Evolutionary conservation across 345 rosid genomes (phyloP).

Genomic region (Rhodamnia rubescens): DNA sequence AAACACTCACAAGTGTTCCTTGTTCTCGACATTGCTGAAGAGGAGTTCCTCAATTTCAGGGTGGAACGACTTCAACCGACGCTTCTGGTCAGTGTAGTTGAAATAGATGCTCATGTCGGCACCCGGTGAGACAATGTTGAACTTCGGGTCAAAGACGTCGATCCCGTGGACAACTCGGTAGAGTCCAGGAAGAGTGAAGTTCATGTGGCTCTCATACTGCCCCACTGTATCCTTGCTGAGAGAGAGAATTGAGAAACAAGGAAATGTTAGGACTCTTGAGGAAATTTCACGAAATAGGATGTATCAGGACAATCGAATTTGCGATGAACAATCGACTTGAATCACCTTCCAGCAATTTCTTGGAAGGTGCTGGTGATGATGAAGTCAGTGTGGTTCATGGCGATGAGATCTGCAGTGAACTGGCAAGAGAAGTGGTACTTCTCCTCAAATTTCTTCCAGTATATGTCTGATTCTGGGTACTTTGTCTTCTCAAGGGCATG

Average conservation of each 20-base stretch:
- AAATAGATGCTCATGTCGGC: slow-evolving; percentile 75
- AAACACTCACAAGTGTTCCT: slow-evolving; percentile 56
- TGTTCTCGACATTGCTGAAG: slow-evolving; percentile 56
- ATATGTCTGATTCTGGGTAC: slow-evolving; percentile 90
- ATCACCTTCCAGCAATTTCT: slow-evolving; percentile 95
- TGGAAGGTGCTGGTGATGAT: slow-evolving; percentile 98
- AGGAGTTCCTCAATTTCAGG: slow-evolving; percentile 65
- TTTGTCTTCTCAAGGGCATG: slow-evolving; percentile 96
- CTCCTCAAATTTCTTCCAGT: slow-evolving; percentile 86
- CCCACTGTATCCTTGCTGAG: slow-evolving; percentile 74
- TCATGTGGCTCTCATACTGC: slow-evolving; percentile 80
- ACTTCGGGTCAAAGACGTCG: slow-evolving; percentile 69
- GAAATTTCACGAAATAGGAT: neutral
- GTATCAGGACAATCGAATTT: neutral
- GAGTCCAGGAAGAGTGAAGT: slow-evolving; percentile 70
- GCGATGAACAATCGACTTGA: neutral
- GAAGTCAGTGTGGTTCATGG: slow-evolving; percentile 97
- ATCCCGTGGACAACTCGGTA: slow-evolving; percentile 79
- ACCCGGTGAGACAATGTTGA: slow-evolving; percentile 87
- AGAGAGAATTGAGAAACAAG: neutral
- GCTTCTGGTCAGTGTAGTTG: slow-evolving; percentile 43
- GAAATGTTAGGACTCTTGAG: neutral
- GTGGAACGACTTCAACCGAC: slow-evolving; percentile 54
- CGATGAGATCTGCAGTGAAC: slow-evolving; percentile 87
- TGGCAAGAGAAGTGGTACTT: slow-evolving; percentile 95